phyloP scores from a whole-genome alignment of 768 basidiomycete genomes.

The Megacollybia marginata region DNA sequence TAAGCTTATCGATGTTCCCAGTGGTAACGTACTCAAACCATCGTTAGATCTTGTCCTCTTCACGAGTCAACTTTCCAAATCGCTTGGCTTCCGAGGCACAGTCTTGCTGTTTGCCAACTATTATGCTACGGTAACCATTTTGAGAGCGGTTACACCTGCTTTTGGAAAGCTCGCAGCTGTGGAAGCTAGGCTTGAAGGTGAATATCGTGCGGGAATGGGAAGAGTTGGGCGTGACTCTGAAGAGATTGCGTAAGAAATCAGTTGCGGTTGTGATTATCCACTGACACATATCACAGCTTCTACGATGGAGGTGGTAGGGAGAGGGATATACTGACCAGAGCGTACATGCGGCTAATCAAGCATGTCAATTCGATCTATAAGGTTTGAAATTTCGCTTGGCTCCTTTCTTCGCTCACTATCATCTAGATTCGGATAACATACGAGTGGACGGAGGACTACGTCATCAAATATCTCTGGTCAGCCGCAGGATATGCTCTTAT shows the following conservation, averaged over 20 bases:
- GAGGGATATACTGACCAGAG: slow-evolving; percentile 68
- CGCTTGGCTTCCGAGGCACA: slow-evolving; percentile 82
- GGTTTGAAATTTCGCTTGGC: slow-evolving; percentile 25
- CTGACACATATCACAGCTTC: slow-evolving; percentile 43
- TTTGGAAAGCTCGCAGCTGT: slow-evolving; percentile 87
- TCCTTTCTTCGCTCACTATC: neutral
- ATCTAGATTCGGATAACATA: slow-evolving; percentile 79
- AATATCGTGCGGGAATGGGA: slow-evolving; percentile 83
- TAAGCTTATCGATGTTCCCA: slow-evolving; percentile 18
- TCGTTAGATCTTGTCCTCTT: slow-evolving; percentile 87
- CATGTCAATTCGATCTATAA: slow-evolving; percentile 93
- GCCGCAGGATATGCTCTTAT: slow-evolving; percentile 89
- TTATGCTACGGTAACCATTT: slow-evolving; percentile 74
- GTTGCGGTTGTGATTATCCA: neutral
- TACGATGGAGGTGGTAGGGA: slow-evolving; percentile 87
- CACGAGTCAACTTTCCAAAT: slow-evolving; percentile 82
- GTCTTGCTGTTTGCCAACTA: slow-evolving; percentile 77
- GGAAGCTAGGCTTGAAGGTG: slow-evolving; percentile 85
- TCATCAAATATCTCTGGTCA: slow-evolving; percentile 95
- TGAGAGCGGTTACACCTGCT: slow-evolving; percentile 82
- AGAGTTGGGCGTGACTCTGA: slow-evolving; percentile 85
- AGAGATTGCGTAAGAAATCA: slow-evolving; percentile 71
- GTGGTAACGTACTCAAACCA: slow-evolving; percentile 91
- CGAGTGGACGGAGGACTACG: slow-evolving; percentile 95
- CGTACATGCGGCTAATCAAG: slow-evolving; percentile 74